Conservation (phyloP, 768 basidiomycete species). For the Leccinum variicolor region DNA sequence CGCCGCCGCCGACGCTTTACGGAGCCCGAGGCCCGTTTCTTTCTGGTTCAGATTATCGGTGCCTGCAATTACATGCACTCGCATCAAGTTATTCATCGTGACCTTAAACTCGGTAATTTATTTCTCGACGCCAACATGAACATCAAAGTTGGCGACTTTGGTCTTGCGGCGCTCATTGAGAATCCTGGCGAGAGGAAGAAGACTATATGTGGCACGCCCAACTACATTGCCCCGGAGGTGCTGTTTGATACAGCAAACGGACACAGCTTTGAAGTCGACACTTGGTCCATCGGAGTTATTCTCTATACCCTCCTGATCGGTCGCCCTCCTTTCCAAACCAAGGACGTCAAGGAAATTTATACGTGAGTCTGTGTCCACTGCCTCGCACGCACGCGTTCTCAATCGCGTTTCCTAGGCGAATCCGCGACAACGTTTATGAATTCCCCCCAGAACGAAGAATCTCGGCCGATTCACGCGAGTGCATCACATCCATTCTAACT, state of each 20-base stretch:
- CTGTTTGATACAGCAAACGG: slow-evolving; percentile 94
- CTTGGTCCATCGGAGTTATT: slow-evolving; percentile 97
- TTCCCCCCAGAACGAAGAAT: slow-evolving; percentile 79
- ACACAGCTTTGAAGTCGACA: slow-evolving; percentile 97
- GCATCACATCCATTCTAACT: slow-evolving; percentile 83
- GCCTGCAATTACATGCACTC: slow-evolving; percentile 98
- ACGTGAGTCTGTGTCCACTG: slow-evolving; percentile 48
- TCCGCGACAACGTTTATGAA: slow-evolving; percentile 89
- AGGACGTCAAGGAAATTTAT: slow-evolving; percentile 96
- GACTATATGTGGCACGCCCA: slow-evolving; percentile 98
- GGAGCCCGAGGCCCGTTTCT: slow-evolving; percentile 91
- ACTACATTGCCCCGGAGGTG: slow-evolving; percentile 98
- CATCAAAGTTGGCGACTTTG: slow-evolving; percentile 96
- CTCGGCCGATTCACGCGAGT: slow-evolving; percentile 66
- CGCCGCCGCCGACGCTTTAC: slow-evolving; percentile 82
- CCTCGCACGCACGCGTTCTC: neutral
- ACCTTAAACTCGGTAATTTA: slow-evolving; percentile 94
- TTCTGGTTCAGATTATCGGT: slow-evolving; percentile 91
- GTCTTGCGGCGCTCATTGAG: slow-evolving; percentile 94
- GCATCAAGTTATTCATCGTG: slow-evolving; percentile 95
- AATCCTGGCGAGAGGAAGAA: slow-evolving; percentile 96
- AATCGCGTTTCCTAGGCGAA: slow-evolving; percentile 54
- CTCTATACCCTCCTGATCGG: slow-evolving; percentile 93
- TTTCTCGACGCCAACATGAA: slow-evolving; percentile 93
- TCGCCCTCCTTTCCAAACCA: slow-evolving; percentile 97